These are phyloP conservation scores for Coemansia sp. DNA, from an alignment of 192 early-diverging fungal species.

Conservation along the genomic window DNA sequence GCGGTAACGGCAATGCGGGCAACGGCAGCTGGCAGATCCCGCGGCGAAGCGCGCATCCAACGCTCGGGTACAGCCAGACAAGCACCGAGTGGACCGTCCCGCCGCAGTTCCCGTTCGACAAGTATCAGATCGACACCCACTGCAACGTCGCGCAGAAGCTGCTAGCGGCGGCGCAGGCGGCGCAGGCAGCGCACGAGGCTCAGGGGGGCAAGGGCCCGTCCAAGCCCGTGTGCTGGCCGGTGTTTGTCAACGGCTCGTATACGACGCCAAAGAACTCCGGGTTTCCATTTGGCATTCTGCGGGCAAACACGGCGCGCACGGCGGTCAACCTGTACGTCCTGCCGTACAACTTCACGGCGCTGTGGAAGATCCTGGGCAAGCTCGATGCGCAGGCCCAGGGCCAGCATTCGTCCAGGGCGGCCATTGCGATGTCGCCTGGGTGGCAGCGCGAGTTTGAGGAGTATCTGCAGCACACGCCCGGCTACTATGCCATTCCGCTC, in stretches of 20 bases:
- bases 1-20: not conserved
- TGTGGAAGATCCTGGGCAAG: constrained; percentile 66
- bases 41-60: constrained; percentile 62
- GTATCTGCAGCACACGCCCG: constrained; percentile 63
- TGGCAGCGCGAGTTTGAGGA: constrained; percentile 60
- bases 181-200: constrained; percentile 47
- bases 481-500: constrained; percentile 61
- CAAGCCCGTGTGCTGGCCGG: constrained; percentile 54
- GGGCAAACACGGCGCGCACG: constrained; percentile 60
- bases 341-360: constrained; percentile 73
- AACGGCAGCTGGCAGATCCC: constrained; percentile 37
- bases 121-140: constrained; percentile 65
- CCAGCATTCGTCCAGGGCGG: constrained; percentile 18
- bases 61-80: constrained; percentile 56
- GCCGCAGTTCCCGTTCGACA: constrained; percentile 71
- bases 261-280: constrained; percentile 56
- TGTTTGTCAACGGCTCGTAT: constrained; percentile 64
- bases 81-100: constrained; percentile 62
- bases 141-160: constrained; percentile 63
- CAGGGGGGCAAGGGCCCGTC: constrained; percentile 55
- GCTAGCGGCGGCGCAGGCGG: constrained; percentile 38
- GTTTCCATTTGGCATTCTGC: constrained; percentile 72
- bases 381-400: constrained; percentile 40
- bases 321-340: constrained; percentile 72
- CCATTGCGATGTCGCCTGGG: constrained; percentile 36